Percentiles rank a stretch among this genome's conserved stretches.
phyloP scores from a whole-genome alignment of 768 basidiomycete genomes.

The Polyporus arcularius region DNA sequence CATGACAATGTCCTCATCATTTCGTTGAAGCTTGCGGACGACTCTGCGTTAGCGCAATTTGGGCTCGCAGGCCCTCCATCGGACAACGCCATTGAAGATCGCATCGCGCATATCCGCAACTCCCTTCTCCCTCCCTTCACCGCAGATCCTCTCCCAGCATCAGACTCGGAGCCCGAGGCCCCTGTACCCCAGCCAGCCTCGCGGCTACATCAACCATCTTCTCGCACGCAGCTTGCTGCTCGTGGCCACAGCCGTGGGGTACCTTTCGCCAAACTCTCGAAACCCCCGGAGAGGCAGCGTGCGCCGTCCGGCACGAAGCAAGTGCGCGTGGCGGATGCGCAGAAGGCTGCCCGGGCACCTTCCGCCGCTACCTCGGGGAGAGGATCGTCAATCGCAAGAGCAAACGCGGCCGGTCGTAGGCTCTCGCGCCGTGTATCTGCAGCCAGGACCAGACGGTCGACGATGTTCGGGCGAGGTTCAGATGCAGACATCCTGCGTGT shows the following conservation, averaged over 20 bases:
- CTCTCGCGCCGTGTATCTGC: slow-evolving; percentile 20
- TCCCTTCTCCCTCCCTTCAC: slow-evolving; percentile 13
- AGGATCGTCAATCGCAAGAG: not conserved
- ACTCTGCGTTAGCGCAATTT: not conserved
- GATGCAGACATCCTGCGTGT: slow-evolving; percentile 20
- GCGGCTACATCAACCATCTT: slow-evolving; percentile 2
- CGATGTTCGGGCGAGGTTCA: slow-evolving; percentile 18
- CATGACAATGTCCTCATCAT: too few species aligned
- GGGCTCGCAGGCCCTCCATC: not conserved
- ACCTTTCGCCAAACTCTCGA: not conserved
- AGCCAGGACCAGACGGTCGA: slow-evolving; percentile 17
- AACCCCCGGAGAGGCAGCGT: not conserved
- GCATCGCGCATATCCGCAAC: slow-evolving; percentile 18
- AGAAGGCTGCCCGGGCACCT: not conserved
- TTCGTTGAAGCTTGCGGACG: slow-evolving; percentile 1
- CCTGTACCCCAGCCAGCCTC: not conserved
- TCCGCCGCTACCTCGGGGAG: not conserved
- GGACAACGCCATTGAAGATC: slow-evolving; percentile 16
- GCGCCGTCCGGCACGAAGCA: not conserved
- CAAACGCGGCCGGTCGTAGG: slow-evolving; percentile 4
- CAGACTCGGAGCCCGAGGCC: slow-evolving; percentile 5
- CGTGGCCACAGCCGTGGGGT: not conserved
- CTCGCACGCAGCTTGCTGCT: not conserved
- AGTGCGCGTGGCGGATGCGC: slow-evolving; percentile 1
- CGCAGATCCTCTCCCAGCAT: not conserved